Percentiles rank a stretch among this genome's conserved stretches.
These are phyloP conservation scores for Hypericum perforatum DNA, from an alignment of 345 rosid species.

Conservation along the genomic window DNA sequence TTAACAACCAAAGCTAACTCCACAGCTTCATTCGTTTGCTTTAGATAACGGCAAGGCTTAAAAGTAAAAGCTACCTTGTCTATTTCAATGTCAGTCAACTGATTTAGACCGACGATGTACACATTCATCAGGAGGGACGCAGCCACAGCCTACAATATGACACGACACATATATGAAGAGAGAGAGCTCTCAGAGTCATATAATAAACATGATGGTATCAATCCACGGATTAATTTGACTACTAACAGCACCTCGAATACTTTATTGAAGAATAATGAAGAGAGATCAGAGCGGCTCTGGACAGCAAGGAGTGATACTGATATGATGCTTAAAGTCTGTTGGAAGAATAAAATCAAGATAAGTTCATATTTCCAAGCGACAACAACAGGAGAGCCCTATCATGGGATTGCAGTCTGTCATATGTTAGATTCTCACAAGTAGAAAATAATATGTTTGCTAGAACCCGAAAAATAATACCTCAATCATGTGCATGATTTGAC, in stretches of 20 bases:
- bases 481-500: no score
- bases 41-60: no score
- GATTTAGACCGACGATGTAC: constrained; percentile 86
- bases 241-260: constrained; percentile 53
- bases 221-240: constrained; percentile 1
- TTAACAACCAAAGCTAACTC: no score
- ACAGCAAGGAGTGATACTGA: constrained; percentile 92
- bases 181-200: no score
- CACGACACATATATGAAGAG: not conserved
- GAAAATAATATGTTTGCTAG: no score
- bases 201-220: not conserved
- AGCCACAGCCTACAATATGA: constrained; percentile 58
- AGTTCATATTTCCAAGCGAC: no score
- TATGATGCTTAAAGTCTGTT: constrained; percentile 72
- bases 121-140: constrained; percentile 96
- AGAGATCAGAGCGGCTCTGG: constrained; percentile 65
- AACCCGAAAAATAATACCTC: no score
- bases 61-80: constrained; percentile 54
- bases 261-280: constrained; percentile 59
- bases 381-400: no score
- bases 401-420: no score
- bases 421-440: no score
- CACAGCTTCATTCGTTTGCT: no score
- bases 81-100: constrained; percentile 77
- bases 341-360: constrained; percentile 2